Base-by-base conservation (phyloP, 2,329 filamentous ascomycete genomes). In the Aspergillus brasiliensis region DNA sequence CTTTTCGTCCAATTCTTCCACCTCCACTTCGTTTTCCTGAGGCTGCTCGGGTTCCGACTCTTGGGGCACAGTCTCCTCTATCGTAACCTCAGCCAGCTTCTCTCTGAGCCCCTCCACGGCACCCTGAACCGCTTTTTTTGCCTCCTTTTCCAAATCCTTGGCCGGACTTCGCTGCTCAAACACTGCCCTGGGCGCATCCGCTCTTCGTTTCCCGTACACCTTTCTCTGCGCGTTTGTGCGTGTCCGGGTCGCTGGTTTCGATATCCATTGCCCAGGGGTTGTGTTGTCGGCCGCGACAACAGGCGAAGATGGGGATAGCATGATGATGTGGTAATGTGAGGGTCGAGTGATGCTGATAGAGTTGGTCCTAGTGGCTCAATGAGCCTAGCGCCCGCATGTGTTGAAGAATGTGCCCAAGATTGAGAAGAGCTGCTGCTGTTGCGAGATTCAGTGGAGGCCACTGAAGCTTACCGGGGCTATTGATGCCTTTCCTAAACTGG, bases 191-290 rank as follows among this genome's bases (percentile, higher is more conserved):
- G 75, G 70, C 2, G 74, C 71, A 62, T 76, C 71, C 17, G 62
- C 68, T 37, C 65, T 69, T 51, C 70, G 64, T 52, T 76, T 76
- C 11, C 75, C 75, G 40, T 77, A 76, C 10, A 77, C 75, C 57
- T 66, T 71, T 52, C 70, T 65, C 19, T 73, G 70, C 6, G 69
- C 62, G 25, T 66, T 61, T 1, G 64, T 56, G 28, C 65, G 67
- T 51, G 69, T 62, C 31, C 68, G 73, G 31, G 69, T 61, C n/a
- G 63, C 59, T 40, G 65, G 58, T 63, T 68, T 67, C 15, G 65
- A 40, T 21, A 52, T 65, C 28, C 67, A 57, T 40, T 59, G 61
- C 57, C 56, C 60, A 44, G 65, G 60, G 58, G 64, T 70, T 56
- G 66, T 56, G 56, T 68, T 62, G 58, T 62, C 58, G 40, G 58